Base-by-base conservation (phyloP, 2,329 filamentous ascomycete species). In the Annulohypoxylon truncatum region DNA sequence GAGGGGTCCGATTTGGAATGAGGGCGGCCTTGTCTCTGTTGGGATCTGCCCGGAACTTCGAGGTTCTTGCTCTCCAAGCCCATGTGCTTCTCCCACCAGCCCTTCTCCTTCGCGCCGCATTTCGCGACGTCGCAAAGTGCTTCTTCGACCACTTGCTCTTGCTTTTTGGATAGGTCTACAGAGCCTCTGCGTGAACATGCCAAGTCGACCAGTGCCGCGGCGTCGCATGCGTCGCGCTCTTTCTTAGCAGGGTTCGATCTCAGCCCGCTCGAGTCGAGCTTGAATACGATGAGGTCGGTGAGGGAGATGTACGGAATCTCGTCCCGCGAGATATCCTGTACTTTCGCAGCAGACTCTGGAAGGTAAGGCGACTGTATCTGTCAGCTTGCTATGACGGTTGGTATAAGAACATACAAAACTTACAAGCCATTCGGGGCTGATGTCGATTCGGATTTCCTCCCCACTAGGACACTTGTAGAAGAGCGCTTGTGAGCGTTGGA, bases 301-400 rank as follows among this genome's bases (percentile, higher is more conserved):
- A 68, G 51, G 10, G 72, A 69, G 54, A 75, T 64, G 52, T 76
- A 76, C 4, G 74, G 74, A 0, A 75, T 62, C 28, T 68, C 58
- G 53, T 70, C 69, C 18, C 62, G 66, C 1, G 61, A 58, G 29
- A 76, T 68, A 1, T 72, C 61, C 13, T 66, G 56, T 10, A 75
- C 60, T 15, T 61, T 51, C 18, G 35, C 47, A 4, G 72, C 70
- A 2, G 72, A 61, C 1, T 67, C 63, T 10, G 72, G 73, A 1
- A 75, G 66, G 53, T 72, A 73, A 13, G 66, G 72, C 0, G 44
- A 71, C 73, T 73, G 18, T 18, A 2, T 2, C 20, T 13, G 12
- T 66, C 31, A 64, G 60, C n/a, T 50, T 29, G 40, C 29, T 29
- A 29, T 9, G 10, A 5, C 22, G 13, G 6, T 31, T 24, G 12